These are phyloP conservation scores for Neurospora tetrasperma DNA, from an alignment of 495 filamentous ascomycete species.

Conservation along the genomic window DNA sequence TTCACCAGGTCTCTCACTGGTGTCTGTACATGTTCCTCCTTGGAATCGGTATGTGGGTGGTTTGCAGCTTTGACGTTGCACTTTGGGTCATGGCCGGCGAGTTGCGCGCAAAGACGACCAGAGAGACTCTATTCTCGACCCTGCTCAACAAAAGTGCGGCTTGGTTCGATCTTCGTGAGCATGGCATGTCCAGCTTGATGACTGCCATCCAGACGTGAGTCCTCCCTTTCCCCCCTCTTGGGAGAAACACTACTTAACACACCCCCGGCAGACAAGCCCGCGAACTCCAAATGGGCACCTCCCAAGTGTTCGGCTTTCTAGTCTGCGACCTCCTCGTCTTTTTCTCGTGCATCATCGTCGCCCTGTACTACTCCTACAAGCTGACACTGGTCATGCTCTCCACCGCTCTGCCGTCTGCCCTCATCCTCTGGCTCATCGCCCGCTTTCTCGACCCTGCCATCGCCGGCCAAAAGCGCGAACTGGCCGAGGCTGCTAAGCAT, in stretches of 20 bases:
- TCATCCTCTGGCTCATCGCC: slow-evolving; percentile 49
- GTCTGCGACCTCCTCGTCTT: slow-evolving; percentile 51
- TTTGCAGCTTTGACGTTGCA: slow-evolving; percentile 53
- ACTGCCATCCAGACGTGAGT: slow-evolving; percentile 64
- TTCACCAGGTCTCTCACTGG: slow-evolving; percentile 45
- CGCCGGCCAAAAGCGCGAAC: slow-evolving; percentile 54
- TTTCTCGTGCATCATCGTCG: slow-evolving; percentile 53
- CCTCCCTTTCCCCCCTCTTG: background rate
- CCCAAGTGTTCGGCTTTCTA: slow-evolving; percentile 64
- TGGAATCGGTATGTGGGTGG: slow-evolving; percentile 52
- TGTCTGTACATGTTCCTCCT: slow-evolving; percentile 49
- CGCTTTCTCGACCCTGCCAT: slow-evolving; percentile 54
- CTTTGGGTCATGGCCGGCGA: slow-evolving; percentile 72
- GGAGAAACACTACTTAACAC: background rate
- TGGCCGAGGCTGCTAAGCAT: slow-evolving; percentile 61
- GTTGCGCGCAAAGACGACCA: slow-evolving; percentile 57
- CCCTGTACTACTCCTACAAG: slow-evolving; percentile 72
- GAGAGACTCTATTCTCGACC: slow-evolving; percentile 53
- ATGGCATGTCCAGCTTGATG: slow-evolving; percentile 64
- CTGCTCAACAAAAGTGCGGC: slow-evolving; percentile 61
- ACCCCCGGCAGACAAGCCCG: slow-evolving; percentile 52
- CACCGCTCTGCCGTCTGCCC: slow-evolving; percentile 56
- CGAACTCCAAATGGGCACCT: slow-evolving; percentile 72
- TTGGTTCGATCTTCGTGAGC: slow-evolving; percentile 71
- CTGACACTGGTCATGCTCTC: slow-evolving; percentile 75